Evolutionary conservation across 495 filamentous ascomycete species (phyloP).

Genomic region (Penicillium diatomitis): DNA sequence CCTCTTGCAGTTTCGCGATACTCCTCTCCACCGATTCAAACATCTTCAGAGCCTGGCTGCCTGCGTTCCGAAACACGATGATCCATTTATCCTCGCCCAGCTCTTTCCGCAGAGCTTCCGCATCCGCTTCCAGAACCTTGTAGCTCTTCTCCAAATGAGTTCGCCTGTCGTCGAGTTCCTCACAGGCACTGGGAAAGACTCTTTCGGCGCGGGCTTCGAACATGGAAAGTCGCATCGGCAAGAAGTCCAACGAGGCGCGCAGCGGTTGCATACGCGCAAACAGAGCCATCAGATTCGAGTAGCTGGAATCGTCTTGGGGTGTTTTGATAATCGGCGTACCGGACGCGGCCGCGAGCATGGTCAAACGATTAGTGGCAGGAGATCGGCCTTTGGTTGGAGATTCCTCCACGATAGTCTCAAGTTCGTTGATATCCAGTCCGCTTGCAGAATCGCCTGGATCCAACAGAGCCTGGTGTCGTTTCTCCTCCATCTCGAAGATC

Average conservation of each 20-base stretch:
- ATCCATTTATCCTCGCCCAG: constrained; percentile 94
- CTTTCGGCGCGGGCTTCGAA: constrained; percentile 68
- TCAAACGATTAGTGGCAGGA: constrained; percentile 53
- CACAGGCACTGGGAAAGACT: constrained; percentile 80
- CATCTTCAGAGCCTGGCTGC: constrained; percentile 86
- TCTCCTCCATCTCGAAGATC: constrained; percentile 96
- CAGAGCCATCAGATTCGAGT: constrained; percentile 70
- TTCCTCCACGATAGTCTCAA: constrained; percentile 92
- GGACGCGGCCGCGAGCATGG: constrained; percentile 49
- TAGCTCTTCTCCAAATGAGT: constrained; percentile 65
- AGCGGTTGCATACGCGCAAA: constrained; percentile 94
- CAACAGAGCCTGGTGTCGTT: constrained; percentile 63
- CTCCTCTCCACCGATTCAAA: constrained; percentile 85
- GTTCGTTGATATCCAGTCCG: constrained; percentile 72
- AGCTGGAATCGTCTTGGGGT: constrained; percentile 64
- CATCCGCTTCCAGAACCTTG: constrained; percentile 75
- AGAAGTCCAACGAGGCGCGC: constrained; percentile 84
- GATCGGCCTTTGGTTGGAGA: constrained; percentile 49
- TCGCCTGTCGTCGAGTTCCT: constrained; percentile 69
- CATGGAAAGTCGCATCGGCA: constrained; percentile 88
- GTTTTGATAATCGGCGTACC: constrained; percentile 46
- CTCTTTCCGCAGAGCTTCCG: constrained; percentile 76
- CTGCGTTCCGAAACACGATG: constrained; percentile 87
- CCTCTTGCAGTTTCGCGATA: constrained; percentile 71
- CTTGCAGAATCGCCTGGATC: constrained; percentile 47